Conservation (phyloP, 192 early-diverging fungal species). For the Gamsiella multidivaricata region DNA sequence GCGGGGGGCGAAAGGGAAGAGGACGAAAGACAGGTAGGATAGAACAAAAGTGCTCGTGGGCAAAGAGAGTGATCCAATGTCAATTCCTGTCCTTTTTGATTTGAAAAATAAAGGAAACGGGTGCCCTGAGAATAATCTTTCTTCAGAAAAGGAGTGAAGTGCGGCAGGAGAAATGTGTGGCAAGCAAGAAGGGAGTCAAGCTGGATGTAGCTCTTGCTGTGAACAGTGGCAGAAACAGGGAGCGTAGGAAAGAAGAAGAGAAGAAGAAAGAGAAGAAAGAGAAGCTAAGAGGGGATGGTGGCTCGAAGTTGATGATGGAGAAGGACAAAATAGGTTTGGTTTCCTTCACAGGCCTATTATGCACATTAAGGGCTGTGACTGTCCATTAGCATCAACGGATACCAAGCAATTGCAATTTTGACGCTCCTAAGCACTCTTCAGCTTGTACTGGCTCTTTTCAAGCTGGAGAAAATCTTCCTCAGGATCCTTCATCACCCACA, state of each 20-base stretch:
- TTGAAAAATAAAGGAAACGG: no score
- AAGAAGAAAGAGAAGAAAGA: not conserved
- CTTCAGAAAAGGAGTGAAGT: not conserved
- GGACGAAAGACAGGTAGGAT: not conserved
- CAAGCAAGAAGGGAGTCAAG: not conserved
- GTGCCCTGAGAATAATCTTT: no score
- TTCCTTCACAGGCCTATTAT: no score
- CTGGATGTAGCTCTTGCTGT: no score
- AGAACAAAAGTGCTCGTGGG: not conserved
- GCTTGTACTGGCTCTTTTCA: constrained; percentile 43
- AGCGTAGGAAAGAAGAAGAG: not conserved
- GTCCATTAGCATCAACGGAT: not conserved
- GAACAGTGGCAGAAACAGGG: no score
- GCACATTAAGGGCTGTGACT: no score
- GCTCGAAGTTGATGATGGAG: no score
- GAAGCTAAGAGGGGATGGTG: not conserved
- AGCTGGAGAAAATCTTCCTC: constrained; percentile 38
- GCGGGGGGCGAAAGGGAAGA: not conserved
- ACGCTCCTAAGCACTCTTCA: constrained; percentile 25
- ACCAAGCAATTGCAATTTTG: no score
- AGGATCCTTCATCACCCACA: constrained; percentile 49
- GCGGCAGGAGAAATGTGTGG: not conserved
- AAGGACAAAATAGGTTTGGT: no score
- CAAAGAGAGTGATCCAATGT: no score
- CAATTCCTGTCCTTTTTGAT: no score